Evolutionary conservation across 2,329 filamentous ascomycete genomes (phyloP).

Genomic region (Apiospora marii): DNA sequence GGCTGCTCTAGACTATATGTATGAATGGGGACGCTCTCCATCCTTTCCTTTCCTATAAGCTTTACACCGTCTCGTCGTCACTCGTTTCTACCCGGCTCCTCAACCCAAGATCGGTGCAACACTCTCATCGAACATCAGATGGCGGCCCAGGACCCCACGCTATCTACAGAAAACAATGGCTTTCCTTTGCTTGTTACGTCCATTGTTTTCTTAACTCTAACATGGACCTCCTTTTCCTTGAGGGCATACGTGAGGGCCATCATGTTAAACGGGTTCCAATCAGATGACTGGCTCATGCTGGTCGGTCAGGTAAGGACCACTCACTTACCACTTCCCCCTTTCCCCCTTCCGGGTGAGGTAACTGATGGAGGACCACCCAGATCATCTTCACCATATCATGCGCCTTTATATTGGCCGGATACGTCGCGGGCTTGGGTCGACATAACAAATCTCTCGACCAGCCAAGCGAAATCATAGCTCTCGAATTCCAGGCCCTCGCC

Average conservation of each 20-base stretch:
- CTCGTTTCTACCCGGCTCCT: not conserved
- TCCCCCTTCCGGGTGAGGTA: not conserved
- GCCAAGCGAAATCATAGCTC: slow-evolving; percentile 50
- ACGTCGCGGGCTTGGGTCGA: slow-evolving; percentile 52
- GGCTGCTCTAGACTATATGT: slow-evolving; percentile 16
- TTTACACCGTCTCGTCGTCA: not conserved
- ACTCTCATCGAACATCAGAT: slow-evolving; percentile 30
- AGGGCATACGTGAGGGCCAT: slow-evolving; percentile 41
- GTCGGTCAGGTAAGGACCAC: slow-evolving; percentile 50
- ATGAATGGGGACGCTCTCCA: not conserved
- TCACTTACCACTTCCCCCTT: slow-evolving; percentile 30
- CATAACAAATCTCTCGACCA: slow-evolving; percentile 55
- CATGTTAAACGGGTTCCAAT: slow-evolving; percentile 48
- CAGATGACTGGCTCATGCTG: slow-evolving; percentile 64
- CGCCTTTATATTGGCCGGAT: slow-evolving; percentile 53
- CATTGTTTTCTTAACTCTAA: slow-evolving; percentile 46
- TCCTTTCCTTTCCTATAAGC: not conserved
- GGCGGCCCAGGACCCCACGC: slow-evolving; percentile 42
- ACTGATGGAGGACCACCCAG: slow-evolving; percentile 39
- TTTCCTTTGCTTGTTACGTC: slow-evolving; percentile 40
- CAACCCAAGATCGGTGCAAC: slow-evolving; percentile 7
- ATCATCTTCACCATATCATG: slow-evolving; percentile 57
- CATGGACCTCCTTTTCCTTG: slow-evolving; percentile 40
- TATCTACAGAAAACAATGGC: slow-evolving; percentile 43
- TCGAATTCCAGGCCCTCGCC: slow-evolving; percentile 62